A percentile compares a stretch with the other conserved stretches of the same genome.
Conservation (phyloP, 139 green algal genomes). For the Zygnema cylindricum region DNA sequence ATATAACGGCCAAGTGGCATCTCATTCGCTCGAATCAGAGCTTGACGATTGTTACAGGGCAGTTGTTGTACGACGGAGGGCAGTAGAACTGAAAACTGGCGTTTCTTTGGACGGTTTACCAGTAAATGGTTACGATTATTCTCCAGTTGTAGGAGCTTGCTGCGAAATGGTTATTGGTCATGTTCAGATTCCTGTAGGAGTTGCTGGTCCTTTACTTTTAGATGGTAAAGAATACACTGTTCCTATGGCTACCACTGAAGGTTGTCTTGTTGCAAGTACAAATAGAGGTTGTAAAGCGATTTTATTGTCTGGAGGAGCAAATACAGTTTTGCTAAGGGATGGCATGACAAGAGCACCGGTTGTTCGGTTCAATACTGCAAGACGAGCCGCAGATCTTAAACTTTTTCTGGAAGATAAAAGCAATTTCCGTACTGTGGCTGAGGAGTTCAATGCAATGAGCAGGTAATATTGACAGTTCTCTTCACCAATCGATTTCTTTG, state of each 20-base stretch:
- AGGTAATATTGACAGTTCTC: no score
- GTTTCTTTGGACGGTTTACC: conserved; percentile 39
- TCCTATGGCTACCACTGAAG: conserved; percentile 62
- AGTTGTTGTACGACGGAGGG: conserved; percentile 39
- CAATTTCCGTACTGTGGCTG: conserved; percentile 41
- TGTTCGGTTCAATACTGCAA: conserved; percentile 33
- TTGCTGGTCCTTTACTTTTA: conserved; percentile 57
- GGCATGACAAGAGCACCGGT: conserved; percentile 60
- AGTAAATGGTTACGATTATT: conserved; percentile 46
- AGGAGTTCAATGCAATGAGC: conserved; percentile 56
- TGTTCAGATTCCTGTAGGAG: conserved; percentile 54
- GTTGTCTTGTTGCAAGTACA: conserved; percentile 57
- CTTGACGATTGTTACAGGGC: conserved; percentile 46
- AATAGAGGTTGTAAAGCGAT: conserved; percentile 62
- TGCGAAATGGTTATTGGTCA: conserved; percentile 64
- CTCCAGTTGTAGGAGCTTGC: conserved; percentile 39
- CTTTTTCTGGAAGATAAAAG: conserved; percentile 29
- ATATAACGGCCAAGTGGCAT: conserved; percentile 31
- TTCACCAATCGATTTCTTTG: background rate
- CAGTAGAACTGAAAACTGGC: conserved; percentile 45
- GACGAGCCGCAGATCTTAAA: conserved; percentile 50
- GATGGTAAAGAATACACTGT: conserved; percentile 54
- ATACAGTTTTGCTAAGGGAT: conserved; percentile 42
- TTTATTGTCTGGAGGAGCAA: conserved; percentile 19
- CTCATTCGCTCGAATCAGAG: conserved; percentile 46